Base-by-base conservation (phyloP, 371 early-diverging fungal genomes). In the Actinomortierella ambigua region DNA sequence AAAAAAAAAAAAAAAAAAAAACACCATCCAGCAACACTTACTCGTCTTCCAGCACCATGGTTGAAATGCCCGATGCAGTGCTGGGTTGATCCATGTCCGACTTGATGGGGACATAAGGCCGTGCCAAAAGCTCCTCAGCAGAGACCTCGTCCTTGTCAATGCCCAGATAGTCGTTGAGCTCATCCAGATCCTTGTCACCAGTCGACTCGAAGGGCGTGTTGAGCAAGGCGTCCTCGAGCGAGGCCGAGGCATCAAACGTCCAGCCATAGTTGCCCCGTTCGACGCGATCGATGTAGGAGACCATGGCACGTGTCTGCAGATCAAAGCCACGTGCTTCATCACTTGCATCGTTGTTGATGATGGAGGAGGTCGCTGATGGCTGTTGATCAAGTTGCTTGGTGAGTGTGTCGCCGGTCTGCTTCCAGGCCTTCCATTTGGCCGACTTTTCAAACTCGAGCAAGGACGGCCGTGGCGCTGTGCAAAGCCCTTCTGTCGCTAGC, bases 371-470 rank as follows among this genome's bases (percentile, higher is more conserved):
- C n/a, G 50, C 5, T 4, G 34, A 34, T 11, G 44, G 5, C 55
- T 50, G 22, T 29, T 43, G 17, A 43, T 20, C 22, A 22, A 62
- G 50, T 40, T 66, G 60, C 39, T 60, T 34, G 29, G 26, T 3
- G 27, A 66, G 66, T 0, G 39, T 17, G 2, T 66, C 63, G 28
- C 66, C 73, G 0, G 73, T 50, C 40, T 73, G 67, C 41, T 62
- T 73, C 73, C 73, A 73, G 1, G 73, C 63, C n/a, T 73, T 73
- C 73, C 73, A 73, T 27, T 73, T 73, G 24, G 73, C 73, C 20
- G 63, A 49, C 50, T 73, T 73, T 51, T 73, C 73, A 41, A 73
- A 73, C 47, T 73, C 73, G 48, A 73, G 46, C 48, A 73, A 50
- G 1, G 73, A 73, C 5, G 73, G 73, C 5, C 63, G 63, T 8